These are phyloP conservation scores for Schwanniomyces sp. DNA, from an alignment of 805 yeast species.

Conservation along the genomic window DNA sequence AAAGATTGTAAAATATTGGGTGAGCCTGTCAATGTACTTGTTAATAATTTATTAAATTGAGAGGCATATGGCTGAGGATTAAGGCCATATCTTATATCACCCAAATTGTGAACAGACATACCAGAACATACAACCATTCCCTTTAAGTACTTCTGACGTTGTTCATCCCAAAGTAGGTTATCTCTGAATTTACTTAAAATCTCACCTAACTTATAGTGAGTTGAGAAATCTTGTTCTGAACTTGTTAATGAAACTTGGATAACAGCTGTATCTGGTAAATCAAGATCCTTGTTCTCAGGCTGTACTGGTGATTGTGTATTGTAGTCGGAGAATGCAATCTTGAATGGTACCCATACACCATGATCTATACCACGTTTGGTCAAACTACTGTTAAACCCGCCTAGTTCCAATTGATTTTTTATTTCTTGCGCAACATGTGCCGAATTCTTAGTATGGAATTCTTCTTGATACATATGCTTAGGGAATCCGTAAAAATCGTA, in stretches of 20 bases:
- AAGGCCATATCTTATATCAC: conserved; percentile 39
- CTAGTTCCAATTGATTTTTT: conserved; percentile 33
- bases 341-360: conserved; percentile 80
- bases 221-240: conserved; percentile 35
- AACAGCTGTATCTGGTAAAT: conserved; percentile 45
- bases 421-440: conserved; percentile 45
- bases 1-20: conserved; percentile 35
- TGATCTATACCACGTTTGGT: conserved; percentile 74
- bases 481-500: conserved; percentile 83
- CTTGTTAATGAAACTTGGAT: conserved; percentile 52
- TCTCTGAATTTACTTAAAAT: conserved; percentile 51
- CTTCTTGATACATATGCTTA: conserved; percentile 56
- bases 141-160: conserved; percentile 19
- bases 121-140: conserved; percentile 65
- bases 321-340: conserved; percentile 59
- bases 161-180: conserved; percentile 32
- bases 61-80: conserved; percentile 46
- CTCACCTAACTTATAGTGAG: conserved; percentile 56
- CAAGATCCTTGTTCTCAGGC: conserved; percentile 29
- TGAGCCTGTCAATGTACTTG: conserved; percentile 34
- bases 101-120: conserved; percentile 75
- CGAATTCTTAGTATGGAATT: conserved; percentile 55
- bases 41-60: conserved; percentile 51
- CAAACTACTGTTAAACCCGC: conserved; percentile 46
- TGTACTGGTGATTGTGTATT: conserved; percentile 18